phyloP scores from a whole-genome alignment of 2,329 filamentous ascomycete species.

The Sclerotinia glacialis region DNA sequence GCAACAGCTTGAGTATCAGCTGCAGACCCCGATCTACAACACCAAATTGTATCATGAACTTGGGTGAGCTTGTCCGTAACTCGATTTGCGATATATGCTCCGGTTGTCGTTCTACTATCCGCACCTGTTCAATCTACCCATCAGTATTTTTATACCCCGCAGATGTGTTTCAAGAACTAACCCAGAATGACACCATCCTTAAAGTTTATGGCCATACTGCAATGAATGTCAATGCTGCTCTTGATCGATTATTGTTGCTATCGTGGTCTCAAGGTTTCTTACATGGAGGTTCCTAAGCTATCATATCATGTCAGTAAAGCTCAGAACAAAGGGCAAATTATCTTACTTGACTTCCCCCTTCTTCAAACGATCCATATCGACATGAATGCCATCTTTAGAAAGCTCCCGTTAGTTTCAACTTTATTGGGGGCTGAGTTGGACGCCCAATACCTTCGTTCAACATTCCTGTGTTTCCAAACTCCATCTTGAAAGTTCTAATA shows the following conservation, averaged over 20 bases:
- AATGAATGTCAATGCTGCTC: conserved; percentile 35
- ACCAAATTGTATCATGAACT: conserved; percentile 99
- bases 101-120: conserved; percentile 95
- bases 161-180: conserved; percentile 40
- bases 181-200: conserved; percentile 94
- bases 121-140: conserved; percentile 56
- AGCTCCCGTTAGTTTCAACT: conserved; percentile 35
- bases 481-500: conserved; percentile 47
- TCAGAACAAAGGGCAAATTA: conserved; percentile 5
- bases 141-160: conserved; percentile 23
- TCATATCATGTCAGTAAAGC: conserved; percentile 16
- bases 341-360: conserved; percentile 97
- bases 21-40: conserved; percentile 94
- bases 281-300: conserved; percentile 97
- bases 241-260: conserved; percentile 24
- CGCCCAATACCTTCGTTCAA: conserved; percentile 57
- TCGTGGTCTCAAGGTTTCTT: conserved; percentile 42
- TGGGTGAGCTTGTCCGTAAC: conserved; percentile 99
- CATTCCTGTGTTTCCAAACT: conserved; percentile 60
- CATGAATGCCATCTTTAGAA: conserved; percentile 87
- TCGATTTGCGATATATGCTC: conserved; percentile 97
- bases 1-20: conserved; percentile 97
- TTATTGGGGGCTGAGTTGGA: conserved; percentile 25
- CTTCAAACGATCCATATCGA: conserved; percentile 99
- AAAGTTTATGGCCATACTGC: conserved; percentile 98